Evolutionary conservation across 2,329 filamentous ascomycete genomes (phyloP), one percentile per base, ranked within the genome.

Genomic region (Aspergillus pseudoterreus): DNA sequence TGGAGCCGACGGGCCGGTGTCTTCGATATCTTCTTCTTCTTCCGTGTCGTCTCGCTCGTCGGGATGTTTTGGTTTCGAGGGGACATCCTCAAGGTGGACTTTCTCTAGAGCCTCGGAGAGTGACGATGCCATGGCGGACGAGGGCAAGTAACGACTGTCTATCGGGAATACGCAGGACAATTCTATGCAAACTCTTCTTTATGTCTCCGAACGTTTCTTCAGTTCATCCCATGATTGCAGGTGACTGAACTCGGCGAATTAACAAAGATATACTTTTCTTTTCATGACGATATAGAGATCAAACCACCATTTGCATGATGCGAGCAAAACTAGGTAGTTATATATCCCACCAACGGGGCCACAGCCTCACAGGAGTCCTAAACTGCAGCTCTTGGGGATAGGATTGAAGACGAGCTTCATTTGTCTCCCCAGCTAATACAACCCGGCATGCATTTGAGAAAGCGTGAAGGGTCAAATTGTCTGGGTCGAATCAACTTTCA

Each of bases 391-490:
- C 75, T 78, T 78, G 73, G 72, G 67, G 63, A 71, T 69, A 71
- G 70, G 75, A 72, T 54, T 61, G 65, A 68, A 65, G 62, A 59
- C 51, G 56, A 47, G 53, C 63, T 64, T 67, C 68, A 54, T 74
- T 67, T 52, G 66, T 78, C 75, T 78, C 64, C 75, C 76, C 75
- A 75, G 71, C 69, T 75, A 75, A 71, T 77, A 74, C 83, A 86
- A 83, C 82, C 75, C 78, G 69, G 70, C 75, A 77, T 75, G 75
- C 78, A 80, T 75, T 64, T 64, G 67, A 63, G 56, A 58, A 56
- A 56, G 76, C 70, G 68, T 76, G 76, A 67, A 69, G 73, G 75
- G 81, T 81, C 82, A 83, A 83, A 83, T 82, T 77, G 68, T 70
- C 72, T 53, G 74, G 72, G 75, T 78, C 78, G 67, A 66, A 62